These are phyloP conservation scores for Cryptosporidium viatorum DNA, from an alignment of 169 alveolate species.

Conservation along the genomic window DNA sequence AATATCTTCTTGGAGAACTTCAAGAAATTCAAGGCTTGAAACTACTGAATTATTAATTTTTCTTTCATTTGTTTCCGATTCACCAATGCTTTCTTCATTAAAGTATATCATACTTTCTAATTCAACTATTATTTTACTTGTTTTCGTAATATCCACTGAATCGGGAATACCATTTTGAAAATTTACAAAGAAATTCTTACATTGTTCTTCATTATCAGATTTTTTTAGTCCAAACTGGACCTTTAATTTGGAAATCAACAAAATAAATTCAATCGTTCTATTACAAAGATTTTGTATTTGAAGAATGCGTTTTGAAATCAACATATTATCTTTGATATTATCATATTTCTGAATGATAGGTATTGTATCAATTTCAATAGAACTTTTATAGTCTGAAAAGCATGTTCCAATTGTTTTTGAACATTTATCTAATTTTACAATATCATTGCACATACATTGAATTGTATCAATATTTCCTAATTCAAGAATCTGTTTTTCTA, in stretches of 20 bases:
- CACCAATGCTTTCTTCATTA: neutral
- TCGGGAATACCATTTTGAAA: constrained; percentile 37
- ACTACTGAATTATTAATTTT: neutral
- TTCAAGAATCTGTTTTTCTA: constrained; percentile 20
- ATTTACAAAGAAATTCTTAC: neutral
- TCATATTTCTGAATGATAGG: constrained; percentile 53
- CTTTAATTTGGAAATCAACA: constrained; percentile 16
- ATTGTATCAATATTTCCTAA: constrained; percentile 37
- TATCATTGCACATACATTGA: constrained; percentile 19
- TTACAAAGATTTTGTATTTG: constrained; percentile 49
- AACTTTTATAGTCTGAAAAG: neutral
- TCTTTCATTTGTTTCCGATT: neutral
- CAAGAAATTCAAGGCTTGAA: constrained; percentile 38
- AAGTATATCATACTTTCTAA: constrained; percentile 48
- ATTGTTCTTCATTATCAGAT: constrained; percentile 19
- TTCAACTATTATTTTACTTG: constrained; percentile 63
- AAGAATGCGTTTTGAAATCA: constrained; percentile 22
- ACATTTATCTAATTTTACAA: constrained; percentile 4
- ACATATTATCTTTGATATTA: constrained; percentile 23
- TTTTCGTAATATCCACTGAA: constrained; percentile 24
- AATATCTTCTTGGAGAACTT: constrained; percentile 67
- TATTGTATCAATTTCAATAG: neutral
- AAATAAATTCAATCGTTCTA: constrained; percentile 50
- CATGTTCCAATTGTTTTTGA: neutral
- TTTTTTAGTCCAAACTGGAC: constrained; percentile 6